These are phyloP conservation scores for Dothiorella sarmentorum DNA, from an alignment of 2,329 filamentous ascomycete genomes.

Conservation along the genomic window DNA sequence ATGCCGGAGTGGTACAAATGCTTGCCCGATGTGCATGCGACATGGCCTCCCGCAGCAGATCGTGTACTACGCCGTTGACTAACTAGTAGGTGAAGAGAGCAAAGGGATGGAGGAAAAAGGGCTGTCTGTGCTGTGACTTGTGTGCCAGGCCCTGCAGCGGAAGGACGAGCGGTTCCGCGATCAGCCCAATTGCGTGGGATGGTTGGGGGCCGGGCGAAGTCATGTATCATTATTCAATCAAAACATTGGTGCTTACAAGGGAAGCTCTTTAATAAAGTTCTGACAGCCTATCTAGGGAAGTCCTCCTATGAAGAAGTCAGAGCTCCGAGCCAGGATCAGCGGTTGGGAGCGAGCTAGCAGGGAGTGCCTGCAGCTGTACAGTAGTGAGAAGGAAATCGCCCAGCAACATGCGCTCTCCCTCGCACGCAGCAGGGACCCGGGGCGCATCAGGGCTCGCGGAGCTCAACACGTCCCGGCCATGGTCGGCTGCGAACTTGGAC, in stretches of 20 bases:
- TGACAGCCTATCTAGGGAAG: not conserved
- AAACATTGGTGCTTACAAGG: no score
- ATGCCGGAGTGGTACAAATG: not conserved
- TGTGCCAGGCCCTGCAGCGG: no score
- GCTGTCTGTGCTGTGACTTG: no score
- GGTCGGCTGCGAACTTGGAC: slow-evolving; percentile 10
- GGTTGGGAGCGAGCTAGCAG: not conserved
- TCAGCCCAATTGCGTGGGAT: no score
- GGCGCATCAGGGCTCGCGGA: not conserved
- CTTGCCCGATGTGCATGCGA: not conserved
- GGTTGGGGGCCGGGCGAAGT: no score
- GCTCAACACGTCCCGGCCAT: not conserved
- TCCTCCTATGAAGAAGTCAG: not conserved
- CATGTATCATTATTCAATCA: no score
- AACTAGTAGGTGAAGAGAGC: no score
- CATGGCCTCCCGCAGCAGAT: not conserved
- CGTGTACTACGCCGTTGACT: no score
- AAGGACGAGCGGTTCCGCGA: no score
- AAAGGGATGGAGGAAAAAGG: no score
- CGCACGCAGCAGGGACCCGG: no score
- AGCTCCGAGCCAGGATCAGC: not conserved
- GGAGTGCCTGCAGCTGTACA: not conserved
- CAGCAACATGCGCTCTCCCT: not conserved
- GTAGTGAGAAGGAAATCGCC: not conserved
- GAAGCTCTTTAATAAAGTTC: no score